Evolutionary conservation across 129 eudicot species (phyloP), one percentile per base, ranked within the genome.

Genomic region (Dittrichia graveolens): DNA sequence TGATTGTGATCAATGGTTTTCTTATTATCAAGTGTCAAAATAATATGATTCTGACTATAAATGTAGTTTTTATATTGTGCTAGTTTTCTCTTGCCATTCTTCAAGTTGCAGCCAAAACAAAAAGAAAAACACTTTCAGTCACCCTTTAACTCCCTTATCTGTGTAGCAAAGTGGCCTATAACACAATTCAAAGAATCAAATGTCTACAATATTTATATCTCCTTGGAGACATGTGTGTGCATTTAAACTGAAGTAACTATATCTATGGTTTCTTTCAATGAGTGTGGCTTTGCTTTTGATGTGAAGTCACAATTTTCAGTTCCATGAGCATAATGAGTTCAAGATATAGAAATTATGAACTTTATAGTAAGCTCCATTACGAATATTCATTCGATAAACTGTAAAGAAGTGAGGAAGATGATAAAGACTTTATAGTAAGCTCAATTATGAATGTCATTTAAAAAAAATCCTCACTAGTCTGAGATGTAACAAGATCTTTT

Each of bases 301-400:
- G 16, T 54, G 34, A 54, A 54, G 37, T 47, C 13, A 14, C 53
- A 47, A 47, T 47, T 9, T 9, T 50, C 3, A 50, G 56, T 50
- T 24, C 31, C 31, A 24, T 24, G 31, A 24, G 31, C 31, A 24
- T 24, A 24, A 24, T 24, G 31, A 24, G 31, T 24, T 24, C 31
- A 24, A 24, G 31, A 24, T 24, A 52, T 37, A 12, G 19, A 7
- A 5, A 50, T 39, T 69, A 40, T 19, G 24, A 54, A 41, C 18
- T 54, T 54, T 49, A 70, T 54, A 48, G 40, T 3, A 53, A 40
- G 65, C 42, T 54, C 41, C 14, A 11, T 69, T 31, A 69, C 39
- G 3, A 9, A 54, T 70, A 18, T 10, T 16, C 13, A 40, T 55
- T 6, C 13, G 52, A 13, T 14, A 12, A 63, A 42, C 38, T 13